Evolutionary conservation across 768 basidiomycete genomes (phyloP).

Genomic region (Daedaleopsis nitida): DNA sequence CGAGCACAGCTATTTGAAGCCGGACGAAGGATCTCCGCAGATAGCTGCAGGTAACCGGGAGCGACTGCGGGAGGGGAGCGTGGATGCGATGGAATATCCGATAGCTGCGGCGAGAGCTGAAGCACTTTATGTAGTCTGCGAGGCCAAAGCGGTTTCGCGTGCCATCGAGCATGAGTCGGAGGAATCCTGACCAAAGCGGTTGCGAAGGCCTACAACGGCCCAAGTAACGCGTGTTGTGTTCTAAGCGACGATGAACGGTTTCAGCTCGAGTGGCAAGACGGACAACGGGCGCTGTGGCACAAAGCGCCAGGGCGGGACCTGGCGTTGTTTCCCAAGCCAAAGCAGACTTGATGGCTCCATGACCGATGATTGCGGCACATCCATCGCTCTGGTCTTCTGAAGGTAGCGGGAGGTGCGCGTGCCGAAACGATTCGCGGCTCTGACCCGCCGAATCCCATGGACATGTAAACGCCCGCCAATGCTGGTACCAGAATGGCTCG

Average conservation of each 20-base stretch:
- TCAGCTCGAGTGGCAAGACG: neutral
- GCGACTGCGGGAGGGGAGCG: neutral
- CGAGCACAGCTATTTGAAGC: neutral
- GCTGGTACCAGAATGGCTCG: neutral
- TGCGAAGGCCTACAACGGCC: conserved; percentile 11
- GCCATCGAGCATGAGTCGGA: neutral
- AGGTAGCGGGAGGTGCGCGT: neutral
- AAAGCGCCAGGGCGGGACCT: conserved; percentile 1
- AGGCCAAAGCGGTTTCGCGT: conserved; percentile 11
- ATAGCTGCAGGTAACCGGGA: neutral
- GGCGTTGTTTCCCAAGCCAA: neutral
- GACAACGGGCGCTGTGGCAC: conserved; percentile 2
- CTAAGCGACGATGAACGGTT: conserved; percentile 12
- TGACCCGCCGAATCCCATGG: neutral
- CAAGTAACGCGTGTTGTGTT: neutral
- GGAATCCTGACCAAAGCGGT: conserved; percentile 7
- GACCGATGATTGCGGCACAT: neutral
- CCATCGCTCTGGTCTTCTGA: conserved; percentile 1
- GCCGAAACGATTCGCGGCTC: neutral
- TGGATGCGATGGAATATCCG: neutral
- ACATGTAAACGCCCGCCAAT: neutral
- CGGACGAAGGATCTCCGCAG: neutral
- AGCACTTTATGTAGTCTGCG: neutral
- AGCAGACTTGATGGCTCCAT: no score
- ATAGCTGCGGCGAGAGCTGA: conserved; percentile 1